Percentiles rank a stretch among this genome's conserved stretches.
phyloP scores from a whole-genome alignment of 495 filamentous ascomycete genomes.

The Acidiella bohemica region DNA sequence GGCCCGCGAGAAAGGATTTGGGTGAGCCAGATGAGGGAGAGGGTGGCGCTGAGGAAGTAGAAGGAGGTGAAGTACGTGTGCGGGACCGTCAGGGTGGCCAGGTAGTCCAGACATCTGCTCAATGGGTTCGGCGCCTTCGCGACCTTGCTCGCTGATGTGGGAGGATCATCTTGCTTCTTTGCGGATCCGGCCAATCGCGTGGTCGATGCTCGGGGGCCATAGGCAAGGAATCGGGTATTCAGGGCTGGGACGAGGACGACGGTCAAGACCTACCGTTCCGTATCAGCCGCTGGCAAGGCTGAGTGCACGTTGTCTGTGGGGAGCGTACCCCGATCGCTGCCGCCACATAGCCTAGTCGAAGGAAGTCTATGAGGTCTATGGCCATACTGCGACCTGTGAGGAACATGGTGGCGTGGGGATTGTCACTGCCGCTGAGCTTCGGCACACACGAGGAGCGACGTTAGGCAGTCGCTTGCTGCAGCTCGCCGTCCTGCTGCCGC shows the following conservation, averaged over 20 bases:
- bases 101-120: constrained; percentile 34
- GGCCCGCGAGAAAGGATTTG: constrained; percentile 50
- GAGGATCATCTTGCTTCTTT: constrained; percentile 8
- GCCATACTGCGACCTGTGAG: no score
- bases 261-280: constrained; percentile 37
- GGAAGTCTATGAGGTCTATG: no score
- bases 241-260: constrained; percentile 39
- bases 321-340: no score
- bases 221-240: constrained; percentile 41
- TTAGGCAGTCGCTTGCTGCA: no score
- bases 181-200: no score
- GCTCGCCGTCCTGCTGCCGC: no score
- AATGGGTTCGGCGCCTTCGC: neutral
- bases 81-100: constrained; percentile 50
- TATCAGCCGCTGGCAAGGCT: constrained; percentile 10
- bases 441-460: no score
- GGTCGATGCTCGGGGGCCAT: constrained; percentile 43
- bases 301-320: no score
- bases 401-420: no score
- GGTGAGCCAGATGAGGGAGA: constrained; percentile 61
- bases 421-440: no score
- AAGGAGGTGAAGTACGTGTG: constrained; percentile 83
- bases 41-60: constrained; percentile 58
- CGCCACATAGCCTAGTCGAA: no score
- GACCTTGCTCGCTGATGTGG: constrained; percentile 1